Evolutionary conservation across 495 filamentous ascomycete genomes (phyloP).

Genomic region (Xylaria sp.): DNA sequence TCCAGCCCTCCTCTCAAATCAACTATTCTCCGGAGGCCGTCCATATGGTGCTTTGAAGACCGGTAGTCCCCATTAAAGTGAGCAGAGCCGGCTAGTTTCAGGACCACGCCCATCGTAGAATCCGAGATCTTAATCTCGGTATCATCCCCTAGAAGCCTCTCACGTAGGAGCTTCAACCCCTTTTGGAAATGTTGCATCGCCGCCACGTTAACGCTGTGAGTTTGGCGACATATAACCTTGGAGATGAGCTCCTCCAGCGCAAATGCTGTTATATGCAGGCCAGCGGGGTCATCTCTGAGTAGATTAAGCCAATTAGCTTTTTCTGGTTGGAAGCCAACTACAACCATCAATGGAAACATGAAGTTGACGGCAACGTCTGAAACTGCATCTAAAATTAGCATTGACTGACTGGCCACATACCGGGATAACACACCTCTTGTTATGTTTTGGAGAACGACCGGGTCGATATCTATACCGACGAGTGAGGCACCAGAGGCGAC

Average conservation of each 20-base stretch:
- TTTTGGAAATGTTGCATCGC: conserved; percentile 1
- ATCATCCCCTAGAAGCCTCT: conserved; percentile 33
- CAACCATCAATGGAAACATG: background rate
- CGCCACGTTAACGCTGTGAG: background rate
- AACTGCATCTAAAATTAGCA: background rate
- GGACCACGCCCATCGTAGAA: conserved; percentile 44
- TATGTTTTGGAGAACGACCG: background rate
- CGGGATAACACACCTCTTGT: background rate
- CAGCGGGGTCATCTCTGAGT: background rate
- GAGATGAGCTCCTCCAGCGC: background rate
- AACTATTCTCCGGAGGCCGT: background rate
- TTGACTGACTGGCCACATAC: background rate
- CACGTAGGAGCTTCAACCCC: conserved; percentile 37
- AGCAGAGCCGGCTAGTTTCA: conserved; percentile 41
- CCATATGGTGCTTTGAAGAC: background rate
- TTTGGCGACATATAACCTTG: background rate
- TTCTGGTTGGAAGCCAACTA: background rate
- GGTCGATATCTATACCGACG: background rate
- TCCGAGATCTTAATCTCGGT: conserved; percentile 38
- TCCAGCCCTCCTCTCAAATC: background rate
- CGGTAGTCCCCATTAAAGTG: conserved; percentile 30
- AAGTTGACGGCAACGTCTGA: background rate
- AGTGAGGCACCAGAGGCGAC: background rate
- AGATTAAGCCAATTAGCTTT: background rate
- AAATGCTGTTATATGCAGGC: background rate